Evolutionary conservation across 305 asterid genomes (phyloP).

Genomic region (Solanum hybrid): DNA sequence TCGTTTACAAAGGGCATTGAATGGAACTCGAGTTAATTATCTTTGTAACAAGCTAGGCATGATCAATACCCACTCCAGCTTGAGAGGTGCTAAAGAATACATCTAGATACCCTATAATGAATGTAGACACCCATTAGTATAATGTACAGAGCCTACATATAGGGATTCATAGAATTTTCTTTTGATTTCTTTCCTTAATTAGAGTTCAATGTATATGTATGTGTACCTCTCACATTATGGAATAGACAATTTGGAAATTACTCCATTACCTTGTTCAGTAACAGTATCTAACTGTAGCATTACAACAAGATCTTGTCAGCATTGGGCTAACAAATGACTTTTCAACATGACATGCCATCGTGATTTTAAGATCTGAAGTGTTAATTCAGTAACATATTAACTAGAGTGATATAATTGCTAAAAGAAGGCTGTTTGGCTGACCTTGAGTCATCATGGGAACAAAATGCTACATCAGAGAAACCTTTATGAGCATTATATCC

Average conservation of each 20-base stretch:
- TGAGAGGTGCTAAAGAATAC: not conserved
- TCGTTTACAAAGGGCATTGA: not conserved
- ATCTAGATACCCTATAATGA: not conserved
- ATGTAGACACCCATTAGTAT: not conserved
- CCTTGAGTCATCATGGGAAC: slow-evolving; percentile 67
- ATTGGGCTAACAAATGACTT: not conserved
- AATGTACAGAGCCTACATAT: not conserved
- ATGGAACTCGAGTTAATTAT: not conserved
- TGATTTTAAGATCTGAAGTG: not conserved
- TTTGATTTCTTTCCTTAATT: not conserved
- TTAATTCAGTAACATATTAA: not conserved
- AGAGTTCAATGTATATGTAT: not conserved
- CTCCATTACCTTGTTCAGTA: not conserved
- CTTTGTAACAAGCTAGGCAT: not conserved
- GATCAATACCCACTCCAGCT: not conserved
- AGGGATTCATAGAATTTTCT: not conserved
- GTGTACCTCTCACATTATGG: not conserved
- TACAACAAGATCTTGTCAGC: not conserved
- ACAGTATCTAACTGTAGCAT: not conserved
- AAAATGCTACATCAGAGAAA: slow-evolving; percentile 72
- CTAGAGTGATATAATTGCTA: not conserved
- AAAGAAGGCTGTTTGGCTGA: slow-evolving; percentile 11
- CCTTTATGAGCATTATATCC: slow-evolving; percentile 63
- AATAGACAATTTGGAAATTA: not conserved
- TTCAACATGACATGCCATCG: not conserved